Evolutionary conservation across 2,329 filamentous ascomycete species (phyloP), one percentile per base, ranked within the genome.

Genomic region (Beauveria sp.): DNA sequence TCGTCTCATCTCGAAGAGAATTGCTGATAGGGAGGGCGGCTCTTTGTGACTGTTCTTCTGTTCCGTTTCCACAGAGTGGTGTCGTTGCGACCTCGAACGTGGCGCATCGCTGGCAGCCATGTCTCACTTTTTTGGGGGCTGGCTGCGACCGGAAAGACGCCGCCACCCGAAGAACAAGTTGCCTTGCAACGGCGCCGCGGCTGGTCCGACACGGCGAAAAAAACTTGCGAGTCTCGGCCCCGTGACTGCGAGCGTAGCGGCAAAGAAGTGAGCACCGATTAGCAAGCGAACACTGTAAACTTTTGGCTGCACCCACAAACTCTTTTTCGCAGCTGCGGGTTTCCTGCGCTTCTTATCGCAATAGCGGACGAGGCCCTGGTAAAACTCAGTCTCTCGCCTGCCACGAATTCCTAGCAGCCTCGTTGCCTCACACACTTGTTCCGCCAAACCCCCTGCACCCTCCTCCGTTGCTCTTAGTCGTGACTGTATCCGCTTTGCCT

Each of bases 401-500:
- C 53, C 53, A 46, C 16, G 8, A 55, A 40, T 22, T 28, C 22
- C 14, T 46, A 18, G 26, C 46, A 50, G 40, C 20, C 55, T 37
- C 34, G 14, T 16, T 37, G 34, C 34, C 34, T 37, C 34, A 12
- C 12, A 37, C 34, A 37, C 12, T 46, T 26, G 41, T 24, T n/a
- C 52, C 12, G 28, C 22, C 55, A 56, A 46, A 2, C 22, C 43
- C 55, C 55, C 55, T 57, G 56, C 47, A 37, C 8, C 24, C 56
- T 47, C 24, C 12, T 44, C 56, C 26, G 37, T 48, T 59, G 47
- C 37, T 59, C 56, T 59, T 37, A 59, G 48, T 59, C 56, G 48
- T 53, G 58, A 52, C 52, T 34, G 59, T 61, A 55, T 61, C 59
- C 59, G 59, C 59, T 61, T 61, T 61, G 53, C 59, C 37, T 59